phyloP scores from a whole-genome alignment of 305 asterid genomes.

The Fraxinus sp. region DNA sequence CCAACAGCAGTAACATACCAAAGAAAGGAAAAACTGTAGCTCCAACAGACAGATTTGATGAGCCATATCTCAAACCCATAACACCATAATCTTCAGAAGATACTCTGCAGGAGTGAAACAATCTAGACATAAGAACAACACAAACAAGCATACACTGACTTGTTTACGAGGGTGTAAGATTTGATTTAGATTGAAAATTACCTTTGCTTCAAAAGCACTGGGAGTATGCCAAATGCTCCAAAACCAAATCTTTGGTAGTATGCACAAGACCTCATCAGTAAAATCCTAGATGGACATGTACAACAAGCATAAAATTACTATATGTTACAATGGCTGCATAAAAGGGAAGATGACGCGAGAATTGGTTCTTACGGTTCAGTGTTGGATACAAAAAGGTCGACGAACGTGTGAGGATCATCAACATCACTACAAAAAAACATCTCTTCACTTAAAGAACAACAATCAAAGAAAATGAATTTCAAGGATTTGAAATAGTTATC shows the following conservation, averaged over 20 bases:
- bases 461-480: conserved; percentile 15
- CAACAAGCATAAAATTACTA: conserved; percentile 6
- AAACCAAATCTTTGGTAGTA: conserved; percentile 66
- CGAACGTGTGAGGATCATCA: conserved; percentile 75
- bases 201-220: conserved; percentile 72
- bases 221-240: conserved; percentile 86
- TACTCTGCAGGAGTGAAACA: conserved; percentile 48
- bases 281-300: conserved; percentile 40
- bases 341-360: conserved; percentile 19
- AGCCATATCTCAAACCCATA: conserved; percentile 92
- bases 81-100: conserved; percentile 69
- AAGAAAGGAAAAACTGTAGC: conserved; percentile 68
- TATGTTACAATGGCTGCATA: conserved; percentile 7
- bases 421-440: conserved; percentile 51
- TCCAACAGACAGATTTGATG: conserved; percentile 77
- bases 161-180: conserved; percentile 11
- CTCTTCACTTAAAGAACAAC: conserved; percentile 10
- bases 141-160: conserved; percentile 15
- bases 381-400: conserved; percentile 73
- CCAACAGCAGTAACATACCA: conserved; percentile 39
- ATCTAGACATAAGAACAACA: conserved; percentile 22
- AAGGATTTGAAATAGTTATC: conserved; percentile 7
- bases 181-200: conserved; percentile 25
- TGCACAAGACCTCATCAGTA: conserved; percentile 74
- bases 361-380: conserved; percentile 70